These are phyloP conservation scores for Pythium phragmitis DNA, from an alignment of 352 stramenopile species.

Conservation along the genomic window DNA sequence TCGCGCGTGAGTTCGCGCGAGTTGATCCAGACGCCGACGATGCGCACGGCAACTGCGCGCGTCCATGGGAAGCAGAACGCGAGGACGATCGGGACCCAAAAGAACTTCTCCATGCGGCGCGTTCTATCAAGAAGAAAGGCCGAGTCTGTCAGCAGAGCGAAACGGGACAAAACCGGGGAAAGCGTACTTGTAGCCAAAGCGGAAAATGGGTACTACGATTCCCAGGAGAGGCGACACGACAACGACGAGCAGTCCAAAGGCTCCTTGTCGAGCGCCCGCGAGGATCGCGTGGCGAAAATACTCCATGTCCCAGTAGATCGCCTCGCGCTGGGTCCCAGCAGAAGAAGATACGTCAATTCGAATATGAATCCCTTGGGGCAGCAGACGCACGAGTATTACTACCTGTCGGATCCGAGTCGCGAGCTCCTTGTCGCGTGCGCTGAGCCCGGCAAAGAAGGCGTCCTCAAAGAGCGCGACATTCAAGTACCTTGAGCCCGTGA, in stretches of 20 bases:
- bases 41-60: conserved; percentile 30
- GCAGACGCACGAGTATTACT: too few species aligned
- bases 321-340: conserved; percentile 35
- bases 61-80: conserved; percentile 50
- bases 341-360: too few species aligned
- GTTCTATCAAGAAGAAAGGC: conserved; percentile 32
- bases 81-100: conserved; percentile 57
- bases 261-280: conserved; percentile 46
- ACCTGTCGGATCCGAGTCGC: conserved; percentile 32
- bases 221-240: conserved; percentile 50
- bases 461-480: conserved; percentile 67
- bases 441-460: conserved; percentile 66
- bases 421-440: conserved; percentile 39
- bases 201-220: conserved; percentile 46
- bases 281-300: conserved; percentile 52
- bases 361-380: too few species aligned
- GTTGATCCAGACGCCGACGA: conserved; percentile 65
- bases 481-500: conserved; percentile 54
- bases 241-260: conserved; percentile 53
- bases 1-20: conserved; percentile 63
- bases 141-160: neutral
- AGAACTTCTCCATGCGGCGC: conserved; percentile 63
- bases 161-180: neutral
- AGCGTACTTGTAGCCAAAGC: conserved; percentile 61
- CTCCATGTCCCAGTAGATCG: conserved; percentile 76